phyloP scores from a whole-genome alignment of 2,329 filamentous ascomycete species.

The Stachybotrys elegans region DNA sequence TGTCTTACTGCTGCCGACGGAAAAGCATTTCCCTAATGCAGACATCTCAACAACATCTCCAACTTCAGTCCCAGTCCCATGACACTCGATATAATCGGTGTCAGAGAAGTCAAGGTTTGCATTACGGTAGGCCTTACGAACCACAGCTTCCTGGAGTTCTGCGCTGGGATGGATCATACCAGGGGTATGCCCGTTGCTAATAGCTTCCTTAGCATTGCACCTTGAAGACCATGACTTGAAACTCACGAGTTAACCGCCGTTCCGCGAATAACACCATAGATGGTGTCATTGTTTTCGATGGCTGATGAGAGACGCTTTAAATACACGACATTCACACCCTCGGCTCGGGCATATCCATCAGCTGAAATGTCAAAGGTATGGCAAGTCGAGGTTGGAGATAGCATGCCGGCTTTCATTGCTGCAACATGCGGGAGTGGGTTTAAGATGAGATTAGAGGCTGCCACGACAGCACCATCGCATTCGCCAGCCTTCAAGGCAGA shows the following conservation, averaged over 20 bases:
- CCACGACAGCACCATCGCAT: constrained; percentile 24
- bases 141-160: constrained; percentile 33
- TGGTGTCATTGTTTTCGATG: constrained; percentile 44
- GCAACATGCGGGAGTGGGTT: constrained; percentile 18
- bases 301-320: constrained; percentile 51
- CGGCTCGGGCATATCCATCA: constrained; percentile 50
- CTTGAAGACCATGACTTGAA: no score
- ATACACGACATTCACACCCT: constrained; percentile 48
- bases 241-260: constrained; percentile 37
- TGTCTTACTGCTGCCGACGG: no score
- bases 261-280: constrained; percentile 43
- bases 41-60: constrained; percentile 22
- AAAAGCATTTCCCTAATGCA: constrained; percentile 25
- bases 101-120: constrained; percentile 14
- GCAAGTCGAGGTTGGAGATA: constrained; percentile 26
- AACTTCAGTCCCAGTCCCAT: constrained; percentile 23
- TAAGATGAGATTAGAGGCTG: constrained; percentile 22
- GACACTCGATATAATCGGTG: constrained; percentile 24
- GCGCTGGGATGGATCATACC: constrained; percentile 49
- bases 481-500: constrained; percentile 24
- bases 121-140: constrained; percentile 17
- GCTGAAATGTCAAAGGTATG: constrained; percentile 46
- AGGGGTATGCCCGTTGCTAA: constrained; percentile 38
- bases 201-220: no score
- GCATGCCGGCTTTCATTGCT: constrained; percentile 17